Conservation (phyloP, 2,329 filamentous ascomycete genomes). For the Chaetothyriales sp. region DNA sequence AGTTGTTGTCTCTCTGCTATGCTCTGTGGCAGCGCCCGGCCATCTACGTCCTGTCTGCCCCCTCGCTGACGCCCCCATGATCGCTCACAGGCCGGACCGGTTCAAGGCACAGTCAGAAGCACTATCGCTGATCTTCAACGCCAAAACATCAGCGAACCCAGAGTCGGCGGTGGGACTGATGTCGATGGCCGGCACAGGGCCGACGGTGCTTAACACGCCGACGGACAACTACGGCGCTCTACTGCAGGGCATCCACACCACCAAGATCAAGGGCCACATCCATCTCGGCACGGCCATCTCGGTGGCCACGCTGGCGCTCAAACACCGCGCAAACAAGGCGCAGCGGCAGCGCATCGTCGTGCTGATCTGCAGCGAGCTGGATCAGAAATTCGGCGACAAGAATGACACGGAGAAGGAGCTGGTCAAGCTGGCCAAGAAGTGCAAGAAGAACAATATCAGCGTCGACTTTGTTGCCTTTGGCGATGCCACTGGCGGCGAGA, state of each 20-base stretch:
- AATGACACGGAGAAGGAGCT: slow-evolving; percentile 79
- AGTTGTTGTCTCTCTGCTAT: slow-evolving; percentile 13
- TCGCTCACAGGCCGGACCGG: slow-evolving; percentile 56
- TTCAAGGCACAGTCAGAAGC: slow-evolving; percentile 95
- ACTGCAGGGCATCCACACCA: slow-evolving; percentile 77
- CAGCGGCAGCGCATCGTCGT: slow-evolving; percentile 94
- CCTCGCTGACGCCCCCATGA: neutral
- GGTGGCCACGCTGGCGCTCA: slow-evolving; percentile 80
- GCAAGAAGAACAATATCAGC: slow-evolving; percentile 94
- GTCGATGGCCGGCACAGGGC: slow-evolving; percentile 97
- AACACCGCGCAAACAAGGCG: slow-evolving; percentile 95
- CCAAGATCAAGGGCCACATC: slow-evolving; percentile 78
- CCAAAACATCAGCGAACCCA: slow-evolving; percentile 86
- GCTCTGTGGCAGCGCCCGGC: too few relatives aligned
- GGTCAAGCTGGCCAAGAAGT: slow-evolving; percentile 81
- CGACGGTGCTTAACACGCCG: slow-evolving; percentile 89
- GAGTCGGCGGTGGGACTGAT: slow-evolving; percentile 95
- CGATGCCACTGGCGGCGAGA: slow-evolving; percentile 68
- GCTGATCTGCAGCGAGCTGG: slow-evolving; percentile 82
- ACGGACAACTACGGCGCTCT: slow-evolving; percentile 95
- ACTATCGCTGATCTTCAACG: slow-evolving; percentile 86
- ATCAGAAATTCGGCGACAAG: slow-evolving; percentile 15
- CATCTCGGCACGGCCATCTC: slow-evolving; percentile 90
- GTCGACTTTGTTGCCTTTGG: slow-evolving; percentile 94
- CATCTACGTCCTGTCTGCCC: too few relatives aligned